Base-by-base conservation (phyloP, 2,329 filamentous ascomycete genomes). In the Dothidotthia symphoricarpi region DNA sequence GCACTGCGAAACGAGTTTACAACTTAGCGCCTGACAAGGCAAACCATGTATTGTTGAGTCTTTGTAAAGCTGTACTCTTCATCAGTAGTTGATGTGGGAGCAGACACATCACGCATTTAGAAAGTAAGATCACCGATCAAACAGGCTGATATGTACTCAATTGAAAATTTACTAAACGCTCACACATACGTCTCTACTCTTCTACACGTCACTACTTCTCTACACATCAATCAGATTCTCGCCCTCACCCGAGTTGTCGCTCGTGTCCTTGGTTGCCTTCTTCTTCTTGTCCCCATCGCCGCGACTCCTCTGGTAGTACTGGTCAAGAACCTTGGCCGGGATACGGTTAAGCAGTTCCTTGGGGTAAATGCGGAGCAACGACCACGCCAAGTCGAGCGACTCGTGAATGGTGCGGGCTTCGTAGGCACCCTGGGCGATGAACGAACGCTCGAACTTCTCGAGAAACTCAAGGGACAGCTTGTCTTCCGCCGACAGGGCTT, bases 391-490 rank as follows among this genome's bases (percentile, higher is more conserved):
- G 60, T 98, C 94, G 47, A 98, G 80, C 30, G 88, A 95, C 70
- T 98, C 93, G 70, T 81, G 90, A 64, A 98, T 95, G 49, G 78
- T 84, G 59, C 93, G 85, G 51, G 85, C 85, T 72, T 98, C 93
- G 73, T 98, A 98, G 13, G 89, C 75, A 36, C 87, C 88, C 71
- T 98, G 93, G 49, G 79, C 77, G 68, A 98, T 95, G 72, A 97
- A 98, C 41, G 86, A 88, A 49, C 86, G 85, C 75, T 98, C 93
- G 65, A 98, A 98, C 74, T 97, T 97, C 66, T 97, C 91, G 58
- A 98, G 75, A 77, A 98, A 98, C 70, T 98, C 93, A 25, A 98
- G 81, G 7, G 91, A 95, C 41, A 97, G 81, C 76, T 97, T 97
- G 74, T 98, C 93, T 73, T 98, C 93, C 37, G 86, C 80, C 17